phyloP scores from a whole-genome alignment of 179 eudicot genomes.

The Spinacia oleracea region DNA sequence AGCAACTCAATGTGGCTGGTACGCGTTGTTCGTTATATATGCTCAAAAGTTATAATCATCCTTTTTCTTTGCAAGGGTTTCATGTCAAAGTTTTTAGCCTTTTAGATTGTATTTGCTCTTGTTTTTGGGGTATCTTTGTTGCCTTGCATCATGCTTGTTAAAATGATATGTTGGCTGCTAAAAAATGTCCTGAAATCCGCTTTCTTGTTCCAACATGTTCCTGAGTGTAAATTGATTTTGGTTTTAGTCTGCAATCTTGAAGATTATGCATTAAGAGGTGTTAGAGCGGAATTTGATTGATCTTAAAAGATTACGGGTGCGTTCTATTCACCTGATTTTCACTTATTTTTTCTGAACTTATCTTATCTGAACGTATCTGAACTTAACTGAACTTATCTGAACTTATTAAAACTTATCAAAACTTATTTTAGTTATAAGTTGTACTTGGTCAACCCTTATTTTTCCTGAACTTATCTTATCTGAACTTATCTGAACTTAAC shows the following conservation, averaged over 20 bases:
- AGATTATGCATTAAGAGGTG: background rate
- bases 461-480: too few relatives aligned
- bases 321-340: too few relatives aligned
- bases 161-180: background rate
- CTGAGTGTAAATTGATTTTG: background rate
- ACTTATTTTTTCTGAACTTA: too few relatives aligned
- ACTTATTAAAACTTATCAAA: too few relatives aligned
- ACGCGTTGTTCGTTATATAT: constrained; percentile 26
- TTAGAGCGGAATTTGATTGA: background rate
- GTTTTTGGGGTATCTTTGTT: background rate
- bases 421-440: too few relatives aligned
- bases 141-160: constrained; percentile 5
- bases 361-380: too few relatives aligned
- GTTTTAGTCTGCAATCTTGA: background rate
- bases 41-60: constrained; percentile 1
- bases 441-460: too few relatives aligned
- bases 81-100: background rate
- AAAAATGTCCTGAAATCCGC: background rate
- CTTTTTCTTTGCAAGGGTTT: background rate
- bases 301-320: background rate
- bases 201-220: background rate
- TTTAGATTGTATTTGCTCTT: background rate
- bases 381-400: too few relatives aligned
- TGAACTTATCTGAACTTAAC: too few relatives aligned
- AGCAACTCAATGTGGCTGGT: constrained; percentile 77